Base-by-base conservation (phyloP, 2,329 filamentous ascomycete species). In the Huntiella omanensis region DNA sequence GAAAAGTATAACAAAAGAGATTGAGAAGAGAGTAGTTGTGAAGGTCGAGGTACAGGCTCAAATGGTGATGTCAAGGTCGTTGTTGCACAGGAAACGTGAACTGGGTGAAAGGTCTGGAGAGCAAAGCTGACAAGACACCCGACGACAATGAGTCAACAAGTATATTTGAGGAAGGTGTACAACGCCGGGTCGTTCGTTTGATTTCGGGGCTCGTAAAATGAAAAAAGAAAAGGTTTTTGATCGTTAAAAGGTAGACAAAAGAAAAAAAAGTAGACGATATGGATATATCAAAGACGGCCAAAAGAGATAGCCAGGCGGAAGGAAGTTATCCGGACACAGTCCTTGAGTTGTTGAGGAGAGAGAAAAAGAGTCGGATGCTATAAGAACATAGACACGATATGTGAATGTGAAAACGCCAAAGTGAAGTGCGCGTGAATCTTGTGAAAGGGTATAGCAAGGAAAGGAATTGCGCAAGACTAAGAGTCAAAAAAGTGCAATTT, bases 141-240 rank as follows among this genome's bases (percentile, higher is more conserved):
- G 42, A 15, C 40, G 45, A 34, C 41, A 37, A 28, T 15, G 45
- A 42, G 39, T 8, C 22, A 40, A 53, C 53, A 51, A 47, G 51
- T 43, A 52, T 34, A 16, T 15, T 16, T 17, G 12, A 16, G 32
- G n/a, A 43, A 19, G 46, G 49, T 50, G 50, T 52, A 51, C 50
- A 55, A 54, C 53, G 53, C 53, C 53, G 52, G 49, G 51, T 55
- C 53, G 53, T 55, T 54, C 47, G 53, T 46, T 51, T 46, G 51
- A 55, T 58, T 60, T 65, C 61, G 65, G 60, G 60, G 60, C 58
- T 64, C 62, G 63, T 66, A 60, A 55, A 56, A 52, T 28, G 22
- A 28, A 28, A 28, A 28, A 28, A 28, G 22, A 28, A 48, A 32
- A 16, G 47, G 42, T 11, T 34, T 33, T 12, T 40, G 44, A 44